Conservation (phyloP, 257 asterid species). For the Solanum bulbocastanum region DNA sequence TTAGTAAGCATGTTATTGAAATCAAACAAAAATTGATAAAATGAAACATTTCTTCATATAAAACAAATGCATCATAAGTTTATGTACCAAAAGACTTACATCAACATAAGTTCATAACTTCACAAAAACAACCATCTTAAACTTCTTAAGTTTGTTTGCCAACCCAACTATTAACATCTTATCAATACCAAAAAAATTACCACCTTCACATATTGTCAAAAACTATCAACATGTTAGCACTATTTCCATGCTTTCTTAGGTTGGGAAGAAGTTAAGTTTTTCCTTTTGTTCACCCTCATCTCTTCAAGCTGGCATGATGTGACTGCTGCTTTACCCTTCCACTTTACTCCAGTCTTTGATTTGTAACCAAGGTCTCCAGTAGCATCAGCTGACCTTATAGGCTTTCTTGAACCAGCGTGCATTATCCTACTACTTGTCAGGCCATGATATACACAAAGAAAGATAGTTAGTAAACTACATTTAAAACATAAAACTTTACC, state of each 20-base stretch:
- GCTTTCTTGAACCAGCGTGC: not conserved
- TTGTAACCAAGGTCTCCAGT: not conserved
- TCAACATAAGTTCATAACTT: too few relatives aligned
- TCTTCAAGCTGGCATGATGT: too few relatives aligned
- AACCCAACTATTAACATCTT: not conserved
- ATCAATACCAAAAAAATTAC: not conserved
- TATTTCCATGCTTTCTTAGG: too few relatives aligned
- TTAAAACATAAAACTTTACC: too few relatives aligned
- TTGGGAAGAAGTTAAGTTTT: too few relatives aligned
- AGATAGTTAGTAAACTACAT: not conserved
- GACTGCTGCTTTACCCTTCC: too few relatives aligned
- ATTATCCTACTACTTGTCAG: not conserved
- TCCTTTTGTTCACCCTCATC: too few relatives aligned
- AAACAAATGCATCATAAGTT: not conserved
- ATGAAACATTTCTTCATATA: too few relatives aligned
- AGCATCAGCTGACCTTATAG: not conserved
- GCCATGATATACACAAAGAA: not conserved
- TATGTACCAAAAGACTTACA: too few relatives aligned
- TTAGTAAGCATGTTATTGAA: too few relatives aligned
- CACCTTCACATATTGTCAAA: not conserved
- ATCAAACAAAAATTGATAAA: not conserved
- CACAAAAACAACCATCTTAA: not conserved
- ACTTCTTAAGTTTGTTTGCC: not conserved
- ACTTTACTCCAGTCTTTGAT: not conserved
- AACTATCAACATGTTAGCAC: not conserved